These are phyloP conservation scores for Pyrenula aspistea DNA, from an alignment of 495 filamentous ascomycete genomes.

Conservation along the genomic window DNA sequence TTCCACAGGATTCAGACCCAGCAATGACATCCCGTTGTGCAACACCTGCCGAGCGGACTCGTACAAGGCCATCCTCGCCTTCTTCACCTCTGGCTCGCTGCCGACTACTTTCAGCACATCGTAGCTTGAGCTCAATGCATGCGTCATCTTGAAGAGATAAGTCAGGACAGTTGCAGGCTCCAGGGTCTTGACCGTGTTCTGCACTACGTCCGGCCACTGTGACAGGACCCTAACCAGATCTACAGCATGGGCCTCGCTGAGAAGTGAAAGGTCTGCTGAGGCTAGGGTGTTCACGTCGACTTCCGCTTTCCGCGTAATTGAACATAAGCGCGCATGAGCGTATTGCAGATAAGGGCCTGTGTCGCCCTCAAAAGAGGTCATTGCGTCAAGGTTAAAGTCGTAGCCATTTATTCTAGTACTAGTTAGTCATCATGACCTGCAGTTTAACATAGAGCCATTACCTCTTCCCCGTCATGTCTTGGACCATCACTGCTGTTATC, in stretches of 20 bases:
- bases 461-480: constrained; percentile 61
- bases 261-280: constrained; percentile 40
- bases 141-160: constrained; percentile 85
- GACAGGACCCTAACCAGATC: constrained; percentile 48
- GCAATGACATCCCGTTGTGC: constrained; percentile 71
- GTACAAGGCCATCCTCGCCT: constrained; percentile 73
- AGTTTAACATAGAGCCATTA: constrained; percentile 17
- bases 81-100: constrained; percentile 56
- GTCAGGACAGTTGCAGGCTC: constrained; percentile 60
- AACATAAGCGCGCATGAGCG: constrained; percentile 55
- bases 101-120: constrained; percentile 71
- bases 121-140: constrained; percentile 71
- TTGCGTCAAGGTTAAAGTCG: constrained; percentile 53
- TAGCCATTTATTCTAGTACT: constrained; percentile 47
- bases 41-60: constrained; percentile 66
- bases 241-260: constrained; percentile 42
- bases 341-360: constrained; percentile 63
- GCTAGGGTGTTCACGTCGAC: constrained; percentile 29
- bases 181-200: constrained; percentile 48
- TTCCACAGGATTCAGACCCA: constrained; percentile 68
- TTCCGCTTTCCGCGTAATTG: constrained; percentile 43
- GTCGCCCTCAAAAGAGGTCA: constrained; percentile 61
- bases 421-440: constrained; percentile 6
- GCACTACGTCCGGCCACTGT: constrained; percentile 50
- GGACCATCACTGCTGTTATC: constrained; percentile 60